phyloP scores from a whole-genome alignment of 2,329 filamentous ascomycete genomes.

The Verticillium alfalfae region DNA sequence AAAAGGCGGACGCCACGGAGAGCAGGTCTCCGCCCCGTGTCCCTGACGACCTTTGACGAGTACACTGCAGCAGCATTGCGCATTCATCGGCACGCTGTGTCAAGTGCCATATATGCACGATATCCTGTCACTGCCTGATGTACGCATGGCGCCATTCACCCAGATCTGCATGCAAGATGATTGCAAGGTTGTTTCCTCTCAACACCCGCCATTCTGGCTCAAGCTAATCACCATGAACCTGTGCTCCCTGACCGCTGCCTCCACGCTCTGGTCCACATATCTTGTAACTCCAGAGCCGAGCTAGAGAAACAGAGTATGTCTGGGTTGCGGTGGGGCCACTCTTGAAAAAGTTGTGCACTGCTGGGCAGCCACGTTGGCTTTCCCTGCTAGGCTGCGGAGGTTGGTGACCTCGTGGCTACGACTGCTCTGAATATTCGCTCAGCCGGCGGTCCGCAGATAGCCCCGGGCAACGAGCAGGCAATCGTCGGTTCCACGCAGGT shows the following conservation, averaged over 20 bases:
- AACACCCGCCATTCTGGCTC: not conserved
- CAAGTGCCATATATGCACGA: not conserved
- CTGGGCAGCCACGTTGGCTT: not conserved
- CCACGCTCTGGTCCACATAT: not conserved
- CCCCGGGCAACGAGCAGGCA: not conserved
- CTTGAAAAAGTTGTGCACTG: not conserved
- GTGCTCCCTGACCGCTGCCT: not conserved
- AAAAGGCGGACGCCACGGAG: not conserved
- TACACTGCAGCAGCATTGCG: not conserved
- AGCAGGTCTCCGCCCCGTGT: not conserved
- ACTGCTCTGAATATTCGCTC: not conserved
- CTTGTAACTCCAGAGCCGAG: not conserved
- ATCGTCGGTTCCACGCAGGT: conserved; percentile 5
- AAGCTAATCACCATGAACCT: not conserved
- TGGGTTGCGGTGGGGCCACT: not conserved
- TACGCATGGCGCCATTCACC: not conserved
- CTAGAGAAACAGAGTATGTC: not conserved
- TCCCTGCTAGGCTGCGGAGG: not conserved
- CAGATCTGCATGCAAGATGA: not conserved
- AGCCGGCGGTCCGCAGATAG: not conserved
- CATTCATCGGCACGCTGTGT: not conserved
- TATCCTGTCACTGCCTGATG: not conserved
- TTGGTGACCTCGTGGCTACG: not conserved
- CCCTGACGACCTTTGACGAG: not conserved
- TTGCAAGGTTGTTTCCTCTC: not conserved